These are phyloP conservation scores for Apiospora marii DNA, from an alignment of 2,329 filamentous ascomycete species.

Conservation along the genomic window DNA sequence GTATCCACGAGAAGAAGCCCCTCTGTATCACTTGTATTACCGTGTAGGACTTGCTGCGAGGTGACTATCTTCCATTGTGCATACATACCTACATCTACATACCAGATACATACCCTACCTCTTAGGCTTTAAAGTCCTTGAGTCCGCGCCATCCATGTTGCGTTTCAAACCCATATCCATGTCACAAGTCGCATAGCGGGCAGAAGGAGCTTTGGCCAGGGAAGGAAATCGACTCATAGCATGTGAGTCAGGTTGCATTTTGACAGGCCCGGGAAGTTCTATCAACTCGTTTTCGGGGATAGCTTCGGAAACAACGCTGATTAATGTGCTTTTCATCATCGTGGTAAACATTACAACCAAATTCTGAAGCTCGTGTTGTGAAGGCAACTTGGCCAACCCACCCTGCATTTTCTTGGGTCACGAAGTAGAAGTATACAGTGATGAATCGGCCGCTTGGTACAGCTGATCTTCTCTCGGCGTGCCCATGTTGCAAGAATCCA, in stretches of 20 bases:
- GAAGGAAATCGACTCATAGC: not conserved
- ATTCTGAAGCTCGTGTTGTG: not conserved
- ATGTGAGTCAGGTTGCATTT: slow-evolving; percentile 9
- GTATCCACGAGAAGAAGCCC: not conserved
- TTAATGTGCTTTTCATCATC: not conserved
- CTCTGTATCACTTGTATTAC: not conserved
- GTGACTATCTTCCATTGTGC: not conserved
- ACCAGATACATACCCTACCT: no score
- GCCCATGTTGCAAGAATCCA: not conserved
- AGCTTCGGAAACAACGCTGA: not conserved
- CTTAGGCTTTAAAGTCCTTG: slow-evolving; percentile 18
- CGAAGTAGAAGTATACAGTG: not conserved
- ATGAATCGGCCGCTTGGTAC: not conserved
- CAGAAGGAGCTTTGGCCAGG: slow-evolving; percentile 11
- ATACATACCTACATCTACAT: not conserved
- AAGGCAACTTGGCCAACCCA: not conserved
- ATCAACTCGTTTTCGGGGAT: not conserved
- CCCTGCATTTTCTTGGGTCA: not conserved
- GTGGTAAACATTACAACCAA: not conserved
- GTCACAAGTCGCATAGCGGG: not conserved
- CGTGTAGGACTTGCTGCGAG: not conserved
- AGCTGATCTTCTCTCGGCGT: not conserved
- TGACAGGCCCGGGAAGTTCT: not conserved
- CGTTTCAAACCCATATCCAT: slow-evolving; percentile 21
- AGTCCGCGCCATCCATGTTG: slow-evolving; percentile 1